phyloP scores from a whole-genome alignment of 106 monocot species.

The Dioscorea alata region DNA sequence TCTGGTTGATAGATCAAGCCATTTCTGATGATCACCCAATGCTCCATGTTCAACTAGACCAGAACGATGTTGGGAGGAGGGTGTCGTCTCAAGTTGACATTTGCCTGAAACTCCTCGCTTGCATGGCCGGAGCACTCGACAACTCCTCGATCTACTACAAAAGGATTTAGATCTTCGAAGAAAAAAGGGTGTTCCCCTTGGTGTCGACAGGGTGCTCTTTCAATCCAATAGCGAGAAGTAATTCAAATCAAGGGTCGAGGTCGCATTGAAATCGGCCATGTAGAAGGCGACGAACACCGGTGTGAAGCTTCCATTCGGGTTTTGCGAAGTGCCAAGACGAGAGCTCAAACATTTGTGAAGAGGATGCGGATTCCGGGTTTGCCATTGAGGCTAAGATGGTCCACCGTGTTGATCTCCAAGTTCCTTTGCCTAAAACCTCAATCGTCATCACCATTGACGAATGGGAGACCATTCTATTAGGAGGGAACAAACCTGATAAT shows the following conservation, averaged over 20 bases:
- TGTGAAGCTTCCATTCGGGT: conserved; percentile 83
- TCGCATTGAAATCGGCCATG: conserved; percentile 48
- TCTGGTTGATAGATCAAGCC: conserved; percentile 63
- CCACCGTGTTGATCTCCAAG: conserved; percentile 31
- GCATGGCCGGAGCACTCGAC: conserved; percentile 81
- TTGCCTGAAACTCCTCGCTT: conserved; percentile 53
- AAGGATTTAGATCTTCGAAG: conserved; percentile 88
- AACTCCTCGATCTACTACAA: conserved; percentile 52
- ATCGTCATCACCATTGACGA: conserved; percentile 61
- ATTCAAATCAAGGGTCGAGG: conserved; percentile 52
- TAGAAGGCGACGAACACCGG: conserved; percentile 45
- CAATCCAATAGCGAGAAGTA: conserved; percentile 35
- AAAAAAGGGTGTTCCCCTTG: conserved; percentile 72
- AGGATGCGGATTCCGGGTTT: conserved; percentile 20
- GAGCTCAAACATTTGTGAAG: conserved; percentile 23
- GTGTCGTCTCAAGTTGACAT: conserved; percentile 47
- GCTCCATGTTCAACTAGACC: conserved; percentile 46
- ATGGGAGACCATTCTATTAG: conserved; percentile 65
- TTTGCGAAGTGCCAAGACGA: conserved; percentile 94
- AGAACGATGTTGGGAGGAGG: conserved; percentile 2
- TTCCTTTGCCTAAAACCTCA: conserved; percentile 51
- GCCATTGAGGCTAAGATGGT: conserved; percentile 1
- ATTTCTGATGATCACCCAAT: conserved; percentile 53
- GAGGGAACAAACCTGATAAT: conserved; percentile 55
- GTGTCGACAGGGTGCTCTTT: conserved; percentile 42